phyloP scores from a whole-genome alignment of 768 basidiomycete genomes.

The Rhodotorula kratochvilovae region DNA sequence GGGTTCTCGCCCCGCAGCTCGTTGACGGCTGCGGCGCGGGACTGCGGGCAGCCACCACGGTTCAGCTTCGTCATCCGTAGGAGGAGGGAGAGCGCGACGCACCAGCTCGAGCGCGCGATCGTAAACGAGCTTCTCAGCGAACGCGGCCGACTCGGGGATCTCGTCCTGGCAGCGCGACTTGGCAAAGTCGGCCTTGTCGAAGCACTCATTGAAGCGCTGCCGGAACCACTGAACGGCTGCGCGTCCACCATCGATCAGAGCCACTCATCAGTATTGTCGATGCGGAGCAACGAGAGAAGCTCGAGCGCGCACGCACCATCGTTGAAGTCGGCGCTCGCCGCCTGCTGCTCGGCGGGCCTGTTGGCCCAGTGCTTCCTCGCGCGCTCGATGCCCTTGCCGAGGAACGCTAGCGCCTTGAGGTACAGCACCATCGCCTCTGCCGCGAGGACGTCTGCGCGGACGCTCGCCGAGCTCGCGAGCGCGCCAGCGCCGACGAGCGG shows the following conservation, averaged over 20 bases:
- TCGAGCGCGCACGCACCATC: conserved; percentile 57
- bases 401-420: conserved; percentile 85
- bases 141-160: conserved; percentile 73
- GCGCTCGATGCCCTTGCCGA: conserved; percentile 84
- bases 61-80: conserved; percentile 1
- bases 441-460: conserved; percentile 36
- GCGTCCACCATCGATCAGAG: too few relatives aligned
- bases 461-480: conserved; percentile 2
- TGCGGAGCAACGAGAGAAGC: neutral
- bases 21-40: conserved; percentile 83
- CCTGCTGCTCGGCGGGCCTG: conserved; percentile 62
- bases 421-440: conserved; percentile 77
- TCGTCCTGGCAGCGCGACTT: conserved; percentile 54
- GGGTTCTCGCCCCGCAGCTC: conserved; percentile 74
- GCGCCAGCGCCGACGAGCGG: conserved; percentile 27
- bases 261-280: too few relatives aligned
- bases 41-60: too few relatives aligned
- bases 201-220: conserved; percentile 87
- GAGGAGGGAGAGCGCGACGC: conserved; percentile 44
- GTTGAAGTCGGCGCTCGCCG: conserved; percentile 62
- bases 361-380: conserved; percentile 66
- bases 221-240: conserved; percentile 77
- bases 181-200: conserved; percentile 71
- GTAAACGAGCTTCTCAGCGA: conserved; percentile 85
- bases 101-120: conserved; percentile 84